Percentiles rank a stretch among this genome's conserved stretches.
phyloP scores from a whole-genome alignment of 169 alveolate species.

The Besnoitia besnoiti region DNA sequence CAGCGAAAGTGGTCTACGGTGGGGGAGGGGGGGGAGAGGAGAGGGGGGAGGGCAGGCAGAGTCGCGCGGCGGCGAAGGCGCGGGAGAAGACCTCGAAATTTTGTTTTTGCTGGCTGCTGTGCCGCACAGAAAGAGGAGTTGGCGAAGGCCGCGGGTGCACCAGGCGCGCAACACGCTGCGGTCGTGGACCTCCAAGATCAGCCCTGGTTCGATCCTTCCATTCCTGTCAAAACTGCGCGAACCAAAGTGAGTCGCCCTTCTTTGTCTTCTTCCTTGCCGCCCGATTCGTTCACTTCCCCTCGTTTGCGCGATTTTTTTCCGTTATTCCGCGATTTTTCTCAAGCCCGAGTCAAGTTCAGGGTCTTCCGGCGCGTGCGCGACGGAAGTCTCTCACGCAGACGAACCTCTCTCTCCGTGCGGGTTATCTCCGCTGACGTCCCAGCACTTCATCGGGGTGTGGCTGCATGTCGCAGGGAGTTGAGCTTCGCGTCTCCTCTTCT shows the following conservation, averaged over 20 bases:
- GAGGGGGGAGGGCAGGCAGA: not conserved
- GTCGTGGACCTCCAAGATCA: not conserved
- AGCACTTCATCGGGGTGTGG: no score
- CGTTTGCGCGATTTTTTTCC: no score
- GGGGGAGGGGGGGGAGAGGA: not conserved
- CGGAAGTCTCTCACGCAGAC: no score
- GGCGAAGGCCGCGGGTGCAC: not conserved
- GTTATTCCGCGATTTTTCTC: no score
- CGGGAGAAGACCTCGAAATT: not conserved
- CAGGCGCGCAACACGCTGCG: not conserved
- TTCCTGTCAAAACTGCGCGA: slow-evolving; percentile 15
- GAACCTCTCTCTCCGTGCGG: no score
- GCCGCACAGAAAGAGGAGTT: not conserved
- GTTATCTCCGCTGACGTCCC: no score
- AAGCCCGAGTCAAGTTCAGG: no score
- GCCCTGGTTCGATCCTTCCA: slow-evolving; percentile 9
- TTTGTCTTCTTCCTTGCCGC: not conserved
- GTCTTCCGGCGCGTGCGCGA: no score
- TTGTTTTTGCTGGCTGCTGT: not conserved
- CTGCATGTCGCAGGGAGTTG: no score
- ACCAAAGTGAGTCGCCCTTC: not conserved
- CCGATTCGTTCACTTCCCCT: no score
- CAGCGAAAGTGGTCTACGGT: not conserved
- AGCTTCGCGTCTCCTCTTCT: not conserved
- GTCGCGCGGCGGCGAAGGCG: not conserved